Percentiles rank a stretch among this genome's conserved stretches.
Evolutionary conservation across 805 yeast species (phyloP).

Genomic region (Candida boleticola): DNA sequence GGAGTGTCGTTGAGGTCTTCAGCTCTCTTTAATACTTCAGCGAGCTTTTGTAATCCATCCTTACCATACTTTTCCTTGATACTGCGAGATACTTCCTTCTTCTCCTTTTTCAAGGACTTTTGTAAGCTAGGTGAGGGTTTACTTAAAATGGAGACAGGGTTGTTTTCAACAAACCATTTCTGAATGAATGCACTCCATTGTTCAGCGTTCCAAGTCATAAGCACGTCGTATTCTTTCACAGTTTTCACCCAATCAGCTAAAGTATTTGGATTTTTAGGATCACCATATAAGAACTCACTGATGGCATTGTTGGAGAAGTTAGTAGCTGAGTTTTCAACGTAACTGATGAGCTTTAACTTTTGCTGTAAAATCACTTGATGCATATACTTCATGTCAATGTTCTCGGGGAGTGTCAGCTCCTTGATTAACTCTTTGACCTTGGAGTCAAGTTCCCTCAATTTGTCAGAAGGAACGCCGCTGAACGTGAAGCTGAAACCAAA

Average conservation of each 20-base stretch:
- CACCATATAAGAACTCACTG: slow-evolving; percentile 78
- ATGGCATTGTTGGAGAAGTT: slow-evolving; percentile 66
- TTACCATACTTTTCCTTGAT: slow-evolving; percentile 55
- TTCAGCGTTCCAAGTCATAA: slow-evolving; percentile 58
- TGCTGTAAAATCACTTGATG: slow-evolving; percentile 66
- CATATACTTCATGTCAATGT: slow-evolving; percentile 64
- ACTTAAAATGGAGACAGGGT: slow-evolving; percentile 66
- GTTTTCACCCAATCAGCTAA: slow-evolving; percentile 54
- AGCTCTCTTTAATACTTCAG: slow-evolving; percentile 55
- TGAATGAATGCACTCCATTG: slow-evolving; percentile 65
- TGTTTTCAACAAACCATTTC: slow-evolving; percentile 54
- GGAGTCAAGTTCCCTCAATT: slow-evolving; percentile 51
- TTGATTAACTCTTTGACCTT: slow-evolving; percentile 50
- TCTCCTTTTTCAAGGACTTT: slow-evolving; percentile 47
- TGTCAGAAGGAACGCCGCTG: slow-evolving; percentile 74
- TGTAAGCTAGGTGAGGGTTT: slow-evolving; percentile 68
- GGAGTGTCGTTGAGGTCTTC: slow-evolving; percentile 66
- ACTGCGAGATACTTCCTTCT: slow-evolving; percentile 45
- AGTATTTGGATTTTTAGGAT: slow-evolving; percentile 50
- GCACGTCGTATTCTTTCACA: slow-evolving; percentile 56
- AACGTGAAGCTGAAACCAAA: slow-evolving; percentile 58
- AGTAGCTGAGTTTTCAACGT: slow-evolving; percentile 62
- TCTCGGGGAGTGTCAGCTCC: slow-evolving; percentile 47
- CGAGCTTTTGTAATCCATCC: slow-evolving; percentile 55
- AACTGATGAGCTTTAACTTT: slow-evolving; percentile 57